Percentiles rank a stretch among this genome's conserved stretches.
Evolutionary conservation across 306 rosid species (phyloP).

Genomic region (Prunus dulcis): DNA sequence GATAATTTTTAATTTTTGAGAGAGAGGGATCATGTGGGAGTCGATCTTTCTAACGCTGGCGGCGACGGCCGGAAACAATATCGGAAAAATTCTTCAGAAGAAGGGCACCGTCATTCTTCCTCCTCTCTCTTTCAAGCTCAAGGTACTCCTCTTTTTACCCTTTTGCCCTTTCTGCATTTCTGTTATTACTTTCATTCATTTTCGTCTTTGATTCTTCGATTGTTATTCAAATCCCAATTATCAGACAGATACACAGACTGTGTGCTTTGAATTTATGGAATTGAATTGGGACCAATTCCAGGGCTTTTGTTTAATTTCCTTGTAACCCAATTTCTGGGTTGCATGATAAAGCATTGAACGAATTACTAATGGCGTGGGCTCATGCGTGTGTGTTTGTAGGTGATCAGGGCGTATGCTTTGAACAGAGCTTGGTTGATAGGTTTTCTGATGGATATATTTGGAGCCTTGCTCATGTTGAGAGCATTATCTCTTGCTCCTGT

Average conservation of each 20-base stretch:
- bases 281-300: neutral
- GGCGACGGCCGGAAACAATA: slow-evolving; percentile 97
- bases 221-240: neutral
- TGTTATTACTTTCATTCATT: neutral
- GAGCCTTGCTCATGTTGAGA: slow-evolving; percentile 87
- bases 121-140: slow-evolving; percentile 86
- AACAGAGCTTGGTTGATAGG: slow-evolving; percentile 81
- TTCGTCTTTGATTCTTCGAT: neutral
- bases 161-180: neutral
- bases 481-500: slow-evolving; percentile 96
- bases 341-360: neutral
- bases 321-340: neutral
- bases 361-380: neutral
- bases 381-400: slow-evolving; percentile 41
- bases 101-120: slow-evolving; percentile 97
- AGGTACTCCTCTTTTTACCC: slow-evolving; percentile 31
- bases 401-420: slow-evolving; percentile 81
- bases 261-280: neutral
- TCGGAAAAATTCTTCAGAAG: slow-evolving; percentile 92
- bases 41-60: slow-evolving; percentile 73
- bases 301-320: neutral
- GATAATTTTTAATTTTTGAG: neutral
- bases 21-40: slow-evolving; percentile 74
- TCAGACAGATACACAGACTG: neutral
- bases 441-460: slow-evolving; percentile 89